Percentiles rank a stretch among this genome's conserved stretches.
These are phyloP conservation scores for Crithidia mellificae DNA, from an alignment of 208 protist species.

Conservation along the genomic window DNA sequence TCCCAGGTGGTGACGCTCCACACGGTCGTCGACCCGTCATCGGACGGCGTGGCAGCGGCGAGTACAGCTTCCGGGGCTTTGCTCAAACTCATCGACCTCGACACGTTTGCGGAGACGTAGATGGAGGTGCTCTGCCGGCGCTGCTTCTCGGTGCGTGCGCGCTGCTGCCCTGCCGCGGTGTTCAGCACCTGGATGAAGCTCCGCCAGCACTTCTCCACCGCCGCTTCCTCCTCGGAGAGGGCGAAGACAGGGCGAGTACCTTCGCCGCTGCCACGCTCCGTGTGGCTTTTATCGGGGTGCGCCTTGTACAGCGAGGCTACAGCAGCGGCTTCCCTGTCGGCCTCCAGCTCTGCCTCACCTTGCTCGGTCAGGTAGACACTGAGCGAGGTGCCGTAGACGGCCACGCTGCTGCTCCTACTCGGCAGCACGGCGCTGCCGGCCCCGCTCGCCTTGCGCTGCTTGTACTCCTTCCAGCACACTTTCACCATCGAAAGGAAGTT, in stretches of 20 bases:
- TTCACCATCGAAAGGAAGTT: slow-evolving; percentile 47
- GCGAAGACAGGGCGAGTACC: neutral
- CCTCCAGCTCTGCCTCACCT: neutral
- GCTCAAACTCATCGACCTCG: neutral
- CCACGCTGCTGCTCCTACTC: neutral
- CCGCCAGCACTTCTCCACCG: slow-evolving; percentile 28
- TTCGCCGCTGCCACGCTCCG: neutral
- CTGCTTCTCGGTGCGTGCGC: slow-evolving; percentile 3
- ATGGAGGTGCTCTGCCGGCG: slow-evolving; percentile 8
- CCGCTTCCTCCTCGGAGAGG: slow-evolving; percentile 15
- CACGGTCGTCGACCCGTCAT: neutral
- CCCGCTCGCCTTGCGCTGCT: slow-evolving; percentile 17
- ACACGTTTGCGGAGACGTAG: neutral
- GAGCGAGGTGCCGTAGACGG: neutral
- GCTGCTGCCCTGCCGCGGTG: slow-evolving; percentile 21
- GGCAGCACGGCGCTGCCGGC: neutral
- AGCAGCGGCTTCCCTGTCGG: neutral
- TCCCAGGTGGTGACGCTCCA: slow-evolving; percentile 23
- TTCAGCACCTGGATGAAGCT: slow-evolving; percentile 32
- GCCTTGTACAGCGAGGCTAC: neutral
- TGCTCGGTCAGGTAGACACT: neutral
- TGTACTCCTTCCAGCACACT: slow-evolving; percentile 43
- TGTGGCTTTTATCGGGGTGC: neutral
- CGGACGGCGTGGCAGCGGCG: neutral
- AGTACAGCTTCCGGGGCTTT: neutral